phyloP scores from a whole-genome alignment of 306 rosid species.

The Canavalia gladiata region DNA sequence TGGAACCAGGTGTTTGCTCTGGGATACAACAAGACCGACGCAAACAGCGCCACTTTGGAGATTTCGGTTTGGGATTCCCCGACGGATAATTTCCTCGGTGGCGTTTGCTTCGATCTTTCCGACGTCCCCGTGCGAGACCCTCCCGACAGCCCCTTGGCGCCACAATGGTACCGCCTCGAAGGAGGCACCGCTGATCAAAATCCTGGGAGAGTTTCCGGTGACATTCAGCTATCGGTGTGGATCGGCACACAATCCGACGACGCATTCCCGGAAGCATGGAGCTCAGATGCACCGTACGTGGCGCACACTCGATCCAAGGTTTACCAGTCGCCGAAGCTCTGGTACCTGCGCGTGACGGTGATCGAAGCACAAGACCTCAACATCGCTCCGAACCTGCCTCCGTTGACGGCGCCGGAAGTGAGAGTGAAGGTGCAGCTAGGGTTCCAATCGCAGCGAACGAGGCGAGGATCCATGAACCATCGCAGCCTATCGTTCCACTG shows the following conservation, averaged over 20 bases:
- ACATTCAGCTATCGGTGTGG: conserved; percentile 59
- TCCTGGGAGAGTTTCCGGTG: conserved; percentile 54
- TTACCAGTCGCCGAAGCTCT: conserved; percentile 62
- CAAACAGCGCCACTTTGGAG: conserved; percentile 65
- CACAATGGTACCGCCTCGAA: conserved; percentile 65
- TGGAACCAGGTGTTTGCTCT: conserved; percentile 82
- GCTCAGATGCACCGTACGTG: conserved; percentile 55
- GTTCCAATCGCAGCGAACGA: conserved; percentile 72
- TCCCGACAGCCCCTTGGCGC: conserved; percentile 63
- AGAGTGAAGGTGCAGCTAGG: conserved; percentile 77
- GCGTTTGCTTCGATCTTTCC: conserved; percentile 70
- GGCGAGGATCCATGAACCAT: conserved; percentile 87
- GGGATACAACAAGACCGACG: conserved; percentile 63
- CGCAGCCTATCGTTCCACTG: conserved; percentile 81
- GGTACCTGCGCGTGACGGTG: conserved; percentile 56
- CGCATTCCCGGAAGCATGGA: conserved; percentile 60
- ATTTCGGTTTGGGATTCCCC: conserved; percentile 75
- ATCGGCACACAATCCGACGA: conserved; percentile 63
- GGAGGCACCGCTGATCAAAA: conserved; percentile 55
- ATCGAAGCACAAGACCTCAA: conserved; percentile 61
- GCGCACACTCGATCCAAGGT: conserved; percentile 63
- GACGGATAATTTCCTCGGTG: conserved; percentile 79
- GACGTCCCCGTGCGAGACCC: conserved; percentile 61
- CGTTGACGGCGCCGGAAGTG: conserved; percentile 86
- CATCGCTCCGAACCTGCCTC: conserved; percentile 82